Percentiles rank a stretch among this genome's conserved stretches.
phyloP scores from a whole-genome alignment of 192 early-diverging fungal species.

The Coemansia sp. region DNA sequence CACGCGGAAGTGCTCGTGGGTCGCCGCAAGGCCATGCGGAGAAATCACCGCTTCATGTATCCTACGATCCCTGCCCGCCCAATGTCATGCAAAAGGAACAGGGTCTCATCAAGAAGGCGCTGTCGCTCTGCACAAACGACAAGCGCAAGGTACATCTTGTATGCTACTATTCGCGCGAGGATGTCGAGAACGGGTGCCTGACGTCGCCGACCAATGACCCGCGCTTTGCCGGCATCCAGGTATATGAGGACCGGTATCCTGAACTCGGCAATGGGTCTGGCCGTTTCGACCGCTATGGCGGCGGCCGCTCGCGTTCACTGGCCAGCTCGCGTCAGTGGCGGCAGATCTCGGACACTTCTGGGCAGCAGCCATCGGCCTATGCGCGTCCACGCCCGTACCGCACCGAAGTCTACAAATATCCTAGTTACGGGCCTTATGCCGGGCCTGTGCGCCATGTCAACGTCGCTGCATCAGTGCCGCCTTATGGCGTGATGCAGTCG shows the following conservation, averaged over 20 bases:
- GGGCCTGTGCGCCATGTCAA: conserved; percentile 41
- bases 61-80: conserved; percentile 44
- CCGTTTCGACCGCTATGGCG: conserved; percentile 37
- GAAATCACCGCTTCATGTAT: conserved; percentile 15
- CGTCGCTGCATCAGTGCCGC: conserved; percentile 10
- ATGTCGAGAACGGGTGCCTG: conserved; percentile 64
- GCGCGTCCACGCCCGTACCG: conserved; percentile 27
- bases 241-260: conserved; percentile 79
- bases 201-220: conserved; percentile 67
- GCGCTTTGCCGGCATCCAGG: conserved; percentile 60
- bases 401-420: conserved; percentile 38
- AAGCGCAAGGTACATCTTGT: conserved; percentile 86
- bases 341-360: neutral
- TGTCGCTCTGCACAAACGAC: conserved; percentile 77
- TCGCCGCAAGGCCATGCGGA: conserved; percentile 27
- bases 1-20: conserved; percentile 31
- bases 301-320: conserved; percentile 21
- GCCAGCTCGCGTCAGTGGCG: conserved; percentile 19
- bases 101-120: conserved; percentile 84
- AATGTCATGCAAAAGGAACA: conserved; percentile 64
- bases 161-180: conserved; percentile 83
- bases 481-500: neutral
- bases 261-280: conserved; percentile 57
- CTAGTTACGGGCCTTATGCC: conserved; percentile 45
- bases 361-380: conserved; percentile 12